Conservation (phyloP, 208 protist species). For the Borovskyia barvae region DNA sequence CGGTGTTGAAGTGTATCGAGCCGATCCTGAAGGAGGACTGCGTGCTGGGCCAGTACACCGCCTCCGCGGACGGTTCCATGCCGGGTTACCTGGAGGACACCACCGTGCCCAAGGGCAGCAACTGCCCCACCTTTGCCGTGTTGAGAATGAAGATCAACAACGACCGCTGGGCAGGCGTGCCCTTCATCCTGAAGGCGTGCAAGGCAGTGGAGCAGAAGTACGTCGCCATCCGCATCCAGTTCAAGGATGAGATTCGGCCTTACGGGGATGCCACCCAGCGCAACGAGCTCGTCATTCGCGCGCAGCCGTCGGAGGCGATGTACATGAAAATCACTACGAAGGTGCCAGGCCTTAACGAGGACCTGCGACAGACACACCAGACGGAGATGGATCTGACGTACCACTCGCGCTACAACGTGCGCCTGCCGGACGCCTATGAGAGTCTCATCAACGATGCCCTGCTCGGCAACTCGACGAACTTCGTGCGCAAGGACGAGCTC, state of each 20-base stretch:
- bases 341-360: conserved; percentile 70
- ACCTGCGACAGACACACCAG: conserved; percentile 75
- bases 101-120: conserved; percentile 74
- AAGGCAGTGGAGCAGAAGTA: conserved; percentile 89
- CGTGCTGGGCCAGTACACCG: conserved; percentile 93
- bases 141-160: conserved; percentile 88
- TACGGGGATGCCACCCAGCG: conserved; percentile 72
- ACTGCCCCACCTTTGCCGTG: conserved; percentile 88
- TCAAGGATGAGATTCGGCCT: conserved; percentile 84
- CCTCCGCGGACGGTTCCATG: conserved; percentile 67
- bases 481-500: conserved; percentile 91
- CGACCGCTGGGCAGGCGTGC: conserved; percentile 92
- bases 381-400: conserved; percentile 91
- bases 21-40: conserved; percentile 69
- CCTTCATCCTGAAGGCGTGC: conserved; percentile 91
- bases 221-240: conserved; percentile 85
- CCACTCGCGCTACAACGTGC: conserved; percentile 72
- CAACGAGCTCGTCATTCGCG: conserved; percentile 92
- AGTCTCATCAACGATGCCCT: conserved; percentile 88
- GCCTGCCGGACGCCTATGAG: conserved; percentile 90
- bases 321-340: conserved; percentile 92
- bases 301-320: conserved; percentile 92
- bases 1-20: conserved; percentile 69
- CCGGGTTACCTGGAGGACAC: conserved; percentile 88
- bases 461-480: conserved; percentile 85